Base-by-base conservation (phyloP, 768 basidiomycete species). In the Cystobasidium tubakii region DNA sequence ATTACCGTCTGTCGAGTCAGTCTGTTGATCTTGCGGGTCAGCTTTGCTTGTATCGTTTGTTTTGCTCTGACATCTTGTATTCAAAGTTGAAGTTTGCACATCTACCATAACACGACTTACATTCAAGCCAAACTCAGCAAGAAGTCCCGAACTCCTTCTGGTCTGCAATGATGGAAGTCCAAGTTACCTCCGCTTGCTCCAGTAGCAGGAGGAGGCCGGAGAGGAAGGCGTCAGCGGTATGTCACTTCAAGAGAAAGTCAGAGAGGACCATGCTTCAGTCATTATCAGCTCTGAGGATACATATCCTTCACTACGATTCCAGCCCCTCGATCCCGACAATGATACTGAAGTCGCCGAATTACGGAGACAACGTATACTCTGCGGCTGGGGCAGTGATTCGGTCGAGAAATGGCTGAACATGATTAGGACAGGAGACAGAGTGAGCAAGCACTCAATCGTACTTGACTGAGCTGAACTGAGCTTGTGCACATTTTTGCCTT, bases 321-420 rank as follows among this genome's bases (percentile, higher is more conserved):
- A 60, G 57, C 57, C 57, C 1, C 57, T 60, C 13, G 29, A 60
- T 12, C 57, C 57, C 2, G 57, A 27, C 57, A 60, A 34, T 60
- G 6, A 29, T 15, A 29, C 23, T 23, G 57, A 60, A 31, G 33
- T 34, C 4, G 57, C 57, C 23, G 57, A 60, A 34, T 21, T 60
- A 25, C 57, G 57, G 29, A 60, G 57, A 60, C 57, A 60, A 25
- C 57, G 57, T 3, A 60, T 60, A 21, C 57, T 60, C 4, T 60
- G 57, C 23, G 57, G 57, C 15, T 60, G 57, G 57, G 57, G 29
- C 7, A 3, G 12, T 25, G 57, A 60, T 34, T 60, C 57, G 12
- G 33, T 60, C 4, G 57, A 60, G 7, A 60, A 60, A 60, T 60
- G 57, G 57, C 23, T 60, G 57, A 12, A 60, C 4, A 60, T 60